Evolutionary conservation across 106 monocot genomes (phyloP), one percentile per base, ranked within the genome.

Genomic region (Ottelia alismoides): DNA sequence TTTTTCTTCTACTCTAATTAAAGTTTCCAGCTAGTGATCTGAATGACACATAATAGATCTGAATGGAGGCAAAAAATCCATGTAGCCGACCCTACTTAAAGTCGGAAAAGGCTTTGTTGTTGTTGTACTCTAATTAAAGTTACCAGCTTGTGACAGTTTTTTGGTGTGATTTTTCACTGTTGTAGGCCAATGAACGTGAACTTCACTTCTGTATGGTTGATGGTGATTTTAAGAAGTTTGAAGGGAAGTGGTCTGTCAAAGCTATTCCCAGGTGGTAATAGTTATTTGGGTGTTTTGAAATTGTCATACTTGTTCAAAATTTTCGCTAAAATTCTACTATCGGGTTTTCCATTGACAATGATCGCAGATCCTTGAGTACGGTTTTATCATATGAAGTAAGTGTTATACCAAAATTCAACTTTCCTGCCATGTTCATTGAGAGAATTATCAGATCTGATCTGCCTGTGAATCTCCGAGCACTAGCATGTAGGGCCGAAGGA

Each of bases 201-300:
- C 94, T 96, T 53, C 75, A 72, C 48, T 96, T 88, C 60, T 65
- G 68, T 14, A 84, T 96, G 94, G 88, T 96, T 70, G 94, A 96
- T 71, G 94, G 94, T 28, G 94, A 96, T 63, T 96, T 96, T 66
- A 96, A 85, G 75, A 96, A 85, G 70, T 96, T 88, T 65, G 94
- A 96, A 76, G 94, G 94, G 24, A 88, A 84, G 58, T 96, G 94
- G 94, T 76, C 81, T 55, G 73, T 96, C 18, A 76, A 72, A 66
- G 51, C 73, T 72, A 84, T 84, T 57, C 73, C 70, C 56, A 88
- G 88, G 94, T 88, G 16, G 6, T 43, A n/a, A n/a, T 43, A 43
- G 40, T 16, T 43, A 6, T 7, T 16, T 43, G 10, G 16, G 6
- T 16, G 40, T 43, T 16, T 6, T 43, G 6, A 7, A 43, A 7